Percentiles rank a stretch among this genome's conserved stretches.
These are phyloP conservation scores for Hamamelis virginiana DNA, from an alignment of 164 flowering plant species.

Conservation along the genomic window DNA sequence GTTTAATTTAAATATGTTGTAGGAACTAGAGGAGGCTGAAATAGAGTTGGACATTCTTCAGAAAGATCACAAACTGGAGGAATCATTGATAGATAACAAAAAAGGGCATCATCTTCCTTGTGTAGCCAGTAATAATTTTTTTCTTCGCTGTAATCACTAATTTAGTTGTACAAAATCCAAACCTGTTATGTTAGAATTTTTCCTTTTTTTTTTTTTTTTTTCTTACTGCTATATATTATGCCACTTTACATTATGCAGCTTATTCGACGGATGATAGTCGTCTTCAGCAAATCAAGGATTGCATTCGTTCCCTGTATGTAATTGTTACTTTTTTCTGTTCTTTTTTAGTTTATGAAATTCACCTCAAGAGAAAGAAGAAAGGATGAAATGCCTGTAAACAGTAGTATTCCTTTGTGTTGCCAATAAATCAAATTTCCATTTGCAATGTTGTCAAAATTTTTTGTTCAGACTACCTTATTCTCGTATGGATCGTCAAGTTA, in stretches of 20 bases:
- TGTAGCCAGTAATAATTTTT: conserved; percentile 31
- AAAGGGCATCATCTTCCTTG: conserved; percentile 29
- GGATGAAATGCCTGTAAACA: neutral
- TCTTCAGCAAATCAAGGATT: conserved; percentile 75
- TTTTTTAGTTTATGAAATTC: neutral
- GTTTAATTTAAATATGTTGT: conserved; percentile 11
- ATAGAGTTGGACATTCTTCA: conserved; percentile 73
- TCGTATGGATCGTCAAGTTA: no score
- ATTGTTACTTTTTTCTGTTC: neutral
- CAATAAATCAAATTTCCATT: no score
- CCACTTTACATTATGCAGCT: conserved; percentile 29
- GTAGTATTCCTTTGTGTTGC: no score
- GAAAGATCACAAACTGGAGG: conserved; percentile 40
- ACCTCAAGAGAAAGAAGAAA: neutral
- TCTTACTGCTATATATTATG: neutral
- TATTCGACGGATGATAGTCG: conserved; percentile 41
- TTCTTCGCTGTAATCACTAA: neutral
- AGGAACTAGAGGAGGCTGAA: conserved; percentile 92
- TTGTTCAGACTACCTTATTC: no score
- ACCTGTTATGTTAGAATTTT: neutral
- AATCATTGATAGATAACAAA: conserved; percentile 30
- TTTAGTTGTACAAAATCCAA: neutral
- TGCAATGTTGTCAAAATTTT: no score
- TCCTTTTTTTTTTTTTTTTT: conserved; percentile 1
- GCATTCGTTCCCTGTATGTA: conserved; percentile 68